Conservation (phyloP, 495 filamentous ascomycete species). For the Aspergillus leporis region DNA sequence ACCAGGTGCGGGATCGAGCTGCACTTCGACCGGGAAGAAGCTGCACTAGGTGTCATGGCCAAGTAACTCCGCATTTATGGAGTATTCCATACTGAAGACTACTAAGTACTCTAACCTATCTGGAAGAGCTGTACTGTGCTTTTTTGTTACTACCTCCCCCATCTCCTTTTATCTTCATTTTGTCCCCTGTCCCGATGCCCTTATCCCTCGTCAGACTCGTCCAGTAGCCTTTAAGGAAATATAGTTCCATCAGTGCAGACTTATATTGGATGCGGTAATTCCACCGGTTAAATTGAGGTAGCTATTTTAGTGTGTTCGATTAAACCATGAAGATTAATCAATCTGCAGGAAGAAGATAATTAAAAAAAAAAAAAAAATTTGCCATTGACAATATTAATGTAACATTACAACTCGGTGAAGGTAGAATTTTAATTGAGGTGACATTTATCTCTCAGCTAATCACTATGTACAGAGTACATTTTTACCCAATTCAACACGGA, state of each 20-base stretch:
- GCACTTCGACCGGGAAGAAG: too few species aligned
- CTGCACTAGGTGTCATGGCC: too few species aligned
- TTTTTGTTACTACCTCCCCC: neutral
- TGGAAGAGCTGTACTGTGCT: neutral
- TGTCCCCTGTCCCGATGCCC: neutral
- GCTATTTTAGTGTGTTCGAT: slow-evolving; percentile 5
- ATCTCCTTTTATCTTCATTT: neutral
- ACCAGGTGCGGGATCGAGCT: too few species aligned
- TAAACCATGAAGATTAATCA: slow-evolving; percentile 11
- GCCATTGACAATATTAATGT: neutral
- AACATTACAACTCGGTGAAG: neutral
- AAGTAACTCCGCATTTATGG: too few species aligned
- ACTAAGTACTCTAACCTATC: neutral
- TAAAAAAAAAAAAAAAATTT: neutral
- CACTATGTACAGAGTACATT: neutral
- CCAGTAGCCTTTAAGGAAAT: neutral
- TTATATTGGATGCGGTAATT: neutral
- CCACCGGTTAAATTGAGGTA: slow-evolving; percentile 1
- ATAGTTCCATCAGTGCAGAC: neutral
- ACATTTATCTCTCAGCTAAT: neutral
- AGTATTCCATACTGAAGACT: too few species aligned
- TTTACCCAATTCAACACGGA: neutral
- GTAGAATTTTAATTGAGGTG: neutral
- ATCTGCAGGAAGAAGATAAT: slow-evolving; percentile 5
- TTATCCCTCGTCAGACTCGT: neutral